A percentile compares a stretch with the other conserved stretches of the same genome.
Evolutionary conservation across 352 stramenopile species (phyloP).

Genomic region (Phytophthora sansomeana): DNA sequence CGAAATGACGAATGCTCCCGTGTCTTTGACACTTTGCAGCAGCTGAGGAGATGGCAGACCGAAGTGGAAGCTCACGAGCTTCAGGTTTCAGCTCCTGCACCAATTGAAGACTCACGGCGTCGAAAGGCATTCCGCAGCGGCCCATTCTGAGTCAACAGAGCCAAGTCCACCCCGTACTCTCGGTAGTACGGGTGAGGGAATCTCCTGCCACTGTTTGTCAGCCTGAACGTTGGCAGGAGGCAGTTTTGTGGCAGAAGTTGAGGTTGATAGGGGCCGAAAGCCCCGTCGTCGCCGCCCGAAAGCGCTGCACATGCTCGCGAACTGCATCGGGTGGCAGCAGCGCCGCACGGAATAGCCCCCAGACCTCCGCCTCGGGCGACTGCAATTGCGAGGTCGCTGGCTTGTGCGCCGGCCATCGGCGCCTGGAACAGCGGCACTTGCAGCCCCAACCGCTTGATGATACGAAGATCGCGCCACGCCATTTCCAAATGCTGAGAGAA

Average conservation of each 20-base stretch:
- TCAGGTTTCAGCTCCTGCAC: conserved; percentile 56
- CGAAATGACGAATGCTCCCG: conserved; percentile 51
- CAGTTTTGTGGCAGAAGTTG: conserved; percentile 69
- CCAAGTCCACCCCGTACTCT: conserved; percentile 35
- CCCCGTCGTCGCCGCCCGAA: conserved; percentile 39
- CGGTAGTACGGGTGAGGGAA: conserved; percentile 48
- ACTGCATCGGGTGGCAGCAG: conserved; percentile 39
- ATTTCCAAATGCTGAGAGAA: conserved; percentile 17
- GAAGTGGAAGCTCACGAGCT: conserved; percentile 80
- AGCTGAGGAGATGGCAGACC: conserved; percentile 42
- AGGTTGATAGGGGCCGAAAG: conserved; percentile 56
- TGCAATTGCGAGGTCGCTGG: conserved; percentile 41
- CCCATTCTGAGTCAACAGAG: conserved; percentile 25
- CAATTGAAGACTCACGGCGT: conserved; percentile 46
- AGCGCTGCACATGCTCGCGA: conserved; percentile 35
- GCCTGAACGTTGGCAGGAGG: conserved; percentile 18
- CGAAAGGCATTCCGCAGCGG: conserved; percentile 42
- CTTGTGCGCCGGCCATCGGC: conserved; percentile 60
- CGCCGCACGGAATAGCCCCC: conserved; percentile 55
- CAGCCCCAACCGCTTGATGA: conserved; percentile 32
- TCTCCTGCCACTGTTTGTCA: conserved; percentile 44
- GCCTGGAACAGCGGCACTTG: conserved; percentile 50
- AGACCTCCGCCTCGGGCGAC: conserved; percentile 46
- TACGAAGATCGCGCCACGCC: conserved; percentile 37
- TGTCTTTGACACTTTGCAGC: conserved; percentile 45